Evolutionary conservation across 2,329 filamentous ascomycete genomes (phyloP).

Genomic region (Fonsecaea pedrosoi): DNA sequence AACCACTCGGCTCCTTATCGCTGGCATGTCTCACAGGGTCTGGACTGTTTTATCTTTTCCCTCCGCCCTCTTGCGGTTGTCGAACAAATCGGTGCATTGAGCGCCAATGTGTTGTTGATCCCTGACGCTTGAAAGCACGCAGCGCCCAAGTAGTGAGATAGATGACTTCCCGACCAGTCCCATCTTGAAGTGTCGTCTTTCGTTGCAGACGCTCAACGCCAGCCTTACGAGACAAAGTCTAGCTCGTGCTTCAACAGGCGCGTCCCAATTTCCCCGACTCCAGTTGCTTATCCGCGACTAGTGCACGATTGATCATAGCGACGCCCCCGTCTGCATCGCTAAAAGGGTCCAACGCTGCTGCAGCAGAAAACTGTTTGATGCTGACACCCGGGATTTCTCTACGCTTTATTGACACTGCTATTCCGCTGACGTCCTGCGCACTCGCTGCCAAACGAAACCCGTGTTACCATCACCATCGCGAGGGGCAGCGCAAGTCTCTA

Average conservation of each 20-base stretch:
- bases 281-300: constrained; percentile 12
- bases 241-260: constrained; percentile 18
- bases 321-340: background rate
- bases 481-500: background rate
- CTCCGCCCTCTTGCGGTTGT: background rate
- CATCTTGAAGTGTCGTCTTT: background rate
- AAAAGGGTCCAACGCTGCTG: constrained; percentile 1
- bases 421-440: background rate
- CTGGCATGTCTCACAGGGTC: background rate
- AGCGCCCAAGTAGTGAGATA: background rate
- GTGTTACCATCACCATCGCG: background rate
- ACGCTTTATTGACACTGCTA: background rate
- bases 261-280: constrained; percentile 21
- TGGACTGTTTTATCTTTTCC: background rate
- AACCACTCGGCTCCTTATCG: constrained; percentile 2
- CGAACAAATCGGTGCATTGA: background rate
- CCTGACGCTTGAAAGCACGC: background rate
- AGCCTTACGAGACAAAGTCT: constrained; percentile 21
- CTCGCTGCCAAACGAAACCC: background rate
- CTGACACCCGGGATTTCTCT: background rate
- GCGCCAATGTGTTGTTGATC: background rate
- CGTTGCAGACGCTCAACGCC: background rate
- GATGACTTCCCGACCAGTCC: background rate
- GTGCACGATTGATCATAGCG: background rate
- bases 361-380: background rate